Evolutionary conservation across 2,329 filamentous ascomycete species (phyloP), one percentile per base, ranked within the genome.

Genomic region (Penicillium digitatum): DNA sequence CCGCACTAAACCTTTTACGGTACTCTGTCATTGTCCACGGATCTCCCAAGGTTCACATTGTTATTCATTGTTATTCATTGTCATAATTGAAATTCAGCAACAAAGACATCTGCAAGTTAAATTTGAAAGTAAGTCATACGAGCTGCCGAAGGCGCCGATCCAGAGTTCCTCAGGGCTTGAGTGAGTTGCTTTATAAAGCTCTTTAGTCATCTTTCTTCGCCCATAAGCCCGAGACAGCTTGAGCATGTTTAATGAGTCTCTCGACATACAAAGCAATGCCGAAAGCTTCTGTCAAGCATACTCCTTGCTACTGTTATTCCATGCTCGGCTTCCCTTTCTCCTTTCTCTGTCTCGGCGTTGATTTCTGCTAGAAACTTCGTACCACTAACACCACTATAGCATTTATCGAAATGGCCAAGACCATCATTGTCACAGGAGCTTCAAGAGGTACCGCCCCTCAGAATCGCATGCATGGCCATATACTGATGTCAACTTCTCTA

Each of bases 401-500:
- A n/a, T 32, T 32, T n/a, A 57, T 43, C 18, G 40, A 64, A 47
- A 79, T 82, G 75, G 49, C 81, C 8, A 88, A 89, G 69, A 85
- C 83, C 22, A 83, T 91, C 66, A 85, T 91, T 56, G 77, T 92
- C 26, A 87, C 85, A 1, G 85, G 85, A 53, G 85, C 85, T 55
- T 86, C 84, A 1, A 76, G 83, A 74, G 84, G 84, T 81, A 46
- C 1, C 12, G 9, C 8, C 20, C 29, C 16, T 24, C 50, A 35
- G 35, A 24, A 29, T 18, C 12, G 34, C 32, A 10, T 53, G 37
- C n/a, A 20, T 31, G 24, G 12, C 8, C 12, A 45, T 37, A 14
- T 20, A 44, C 45, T 59, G 18, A 62, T 31, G 55, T 20, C 4
- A 18, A 11, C 42, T 37, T 42, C n/a, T 42, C 16, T 56, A 82